A percentile compares a stretch with the other conserved stretches of the same genome.
These are phyloP conservation scores for Neophaeococcomyces mojaviensis DNA, from an alignment of 2,329 filamentous ascomycete species.

Conservation along the genomic window DNA sequence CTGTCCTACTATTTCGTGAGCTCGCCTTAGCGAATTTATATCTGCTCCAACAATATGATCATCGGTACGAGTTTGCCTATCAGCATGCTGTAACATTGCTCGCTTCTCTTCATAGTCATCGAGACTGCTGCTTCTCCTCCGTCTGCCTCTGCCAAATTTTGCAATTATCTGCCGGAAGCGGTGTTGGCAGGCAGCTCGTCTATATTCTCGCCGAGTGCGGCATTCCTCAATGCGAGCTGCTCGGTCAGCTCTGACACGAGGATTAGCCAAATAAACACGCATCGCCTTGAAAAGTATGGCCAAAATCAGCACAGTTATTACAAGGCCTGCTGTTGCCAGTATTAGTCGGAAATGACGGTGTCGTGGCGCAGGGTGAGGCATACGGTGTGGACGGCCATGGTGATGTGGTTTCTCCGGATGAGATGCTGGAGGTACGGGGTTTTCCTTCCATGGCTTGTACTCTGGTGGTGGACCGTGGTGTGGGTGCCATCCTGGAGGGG, in stretches of 20 bases:
- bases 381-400: slow-evolving; percentile 5
- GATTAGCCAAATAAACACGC: slow-evolving; percentile 4
- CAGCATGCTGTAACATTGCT: slow-evolving; percentile 15
- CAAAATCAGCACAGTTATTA: background rate
- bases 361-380: slow-evolving; percentile 5
- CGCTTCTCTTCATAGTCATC: slow-evolving; percentile 47
- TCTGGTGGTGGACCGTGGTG: slow-evolving; percentile 10
- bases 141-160: slow-evolving; percentile 23
- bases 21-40: slow-evolving; percentile 36
- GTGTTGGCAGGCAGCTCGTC: slow-evolving; percentile 45
- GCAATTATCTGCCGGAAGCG: slow-evolving; percentile 46
- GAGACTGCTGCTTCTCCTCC: slow-evolving; percentile 17
- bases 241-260: slow-evolving; percentile 38
- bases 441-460: slow-evolving; percentile 3
- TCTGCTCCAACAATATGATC: slow-evolving; percentile 10
- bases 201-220: slow-evolving; percentile 44
- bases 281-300: slow-evolving; percentile 2
- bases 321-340: background rate
- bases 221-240: slow-evolving; percentile 49
- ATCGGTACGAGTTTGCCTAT: slow-evolving; percentile 7
- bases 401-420: background rate
- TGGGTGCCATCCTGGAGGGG: background rate
- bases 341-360: slow-evolving; percentile 6
- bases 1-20: slow-evolving; percentile 46
- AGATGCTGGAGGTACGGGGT: slow-evolving; percentile 3